Evolutionary conservation across 805 yeast species (phyloP).

Genomic region (Kodamaea hsintzibuensis): DNA sequence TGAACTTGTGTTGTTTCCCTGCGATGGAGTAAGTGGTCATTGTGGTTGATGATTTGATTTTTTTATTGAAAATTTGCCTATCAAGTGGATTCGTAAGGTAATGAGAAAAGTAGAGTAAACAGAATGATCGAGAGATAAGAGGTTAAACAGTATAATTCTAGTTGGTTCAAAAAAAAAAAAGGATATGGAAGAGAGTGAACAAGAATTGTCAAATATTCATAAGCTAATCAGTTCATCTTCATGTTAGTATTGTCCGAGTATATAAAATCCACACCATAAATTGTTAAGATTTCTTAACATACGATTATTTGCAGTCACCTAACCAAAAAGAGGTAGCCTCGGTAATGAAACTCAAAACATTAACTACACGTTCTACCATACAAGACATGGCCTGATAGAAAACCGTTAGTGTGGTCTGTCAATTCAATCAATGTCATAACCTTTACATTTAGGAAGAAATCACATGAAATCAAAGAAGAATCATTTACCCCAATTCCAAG

Average conservation of each 20-base stretch:
- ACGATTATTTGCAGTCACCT: neutral
- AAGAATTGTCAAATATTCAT: no score
- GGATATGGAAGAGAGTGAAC: no score
- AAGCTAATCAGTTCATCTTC: neutral
- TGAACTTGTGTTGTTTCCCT: constrained; percentile 75
- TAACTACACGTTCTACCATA: neutral
- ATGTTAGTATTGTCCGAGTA: neutral
- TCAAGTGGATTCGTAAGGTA: no score
- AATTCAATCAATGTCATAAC: neutral
- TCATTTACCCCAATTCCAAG: neutral
- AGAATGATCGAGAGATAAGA: no score
- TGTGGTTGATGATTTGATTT: neutral
- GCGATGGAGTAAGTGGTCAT: constrained; percentile 57
- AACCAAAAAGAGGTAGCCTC: neutral
- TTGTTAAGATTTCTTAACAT: neutral
- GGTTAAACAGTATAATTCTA: no score
- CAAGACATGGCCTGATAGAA: neutral
- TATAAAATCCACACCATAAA: neutral
- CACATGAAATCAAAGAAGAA: neutral
- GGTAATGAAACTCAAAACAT: neutral
- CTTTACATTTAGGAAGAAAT: neutral
- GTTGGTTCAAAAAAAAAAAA: no score
- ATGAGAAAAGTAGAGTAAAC: neutral
- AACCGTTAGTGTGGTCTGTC: neutral
- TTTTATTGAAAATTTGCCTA: neutral